Base-by-base conservation (phyloP, 345 rosid genomes). In the Populus ilicifolia region DNA sequence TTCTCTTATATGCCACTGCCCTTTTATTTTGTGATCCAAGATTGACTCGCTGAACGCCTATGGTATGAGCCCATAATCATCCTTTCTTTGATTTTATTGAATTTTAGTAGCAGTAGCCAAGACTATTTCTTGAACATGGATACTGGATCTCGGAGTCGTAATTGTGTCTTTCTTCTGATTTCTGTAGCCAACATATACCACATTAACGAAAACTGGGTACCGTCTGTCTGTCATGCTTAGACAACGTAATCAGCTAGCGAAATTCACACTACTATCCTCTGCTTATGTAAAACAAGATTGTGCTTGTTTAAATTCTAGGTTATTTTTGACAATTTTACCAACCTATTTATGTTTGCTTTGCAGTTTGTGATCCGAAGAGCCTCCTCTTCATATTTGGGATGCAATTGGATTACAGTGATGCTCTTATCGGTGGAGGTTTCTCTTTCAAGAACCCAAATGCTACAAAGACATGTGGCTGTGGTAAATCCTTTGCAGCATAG, bases 351-450 rank as follows among this genome's bases (percentile, higher is more conserved):
- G 27, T 72, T 78, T 48, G 25, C 79, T 75, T 80, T 86, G 90
- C 94, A 95, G 99, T 95, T 76, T 91, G 96, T 85, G 99, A 95
- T 91, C 98, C 99, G 1, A 95, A 95, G 89, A 95, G 99, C 88
- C 96, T 95, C 69, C 99, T 95, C 16, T 95, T 92, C 82, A 25
- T 95, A 56, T 95, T 83, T 13, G 99, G 98, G n/a, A 93, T 95
- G 99, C 98, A 93, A 80, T 82, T 95, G 76, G 99, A 95, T 84
- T 92, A 93, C 87, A 95, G 98, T 10, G 88, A 93, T 70, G 97
- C 99, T 74, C 92, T 95, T 27, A 95, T 95, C 29, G 98, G 99
- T 56, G 99, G 99, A 66, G 99, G 99, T 82, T 95, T 95, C 87
- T 88, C 91, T 67, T 95, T 95, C 90, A 84, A 87, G 75, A 95